A percentile compares a stretch with the other conserved stretches of the same genome.
Evolutionary conservation across 352 stramenopile species (phyloP).

Genomic region (Pythium plurisporium): DNA sequence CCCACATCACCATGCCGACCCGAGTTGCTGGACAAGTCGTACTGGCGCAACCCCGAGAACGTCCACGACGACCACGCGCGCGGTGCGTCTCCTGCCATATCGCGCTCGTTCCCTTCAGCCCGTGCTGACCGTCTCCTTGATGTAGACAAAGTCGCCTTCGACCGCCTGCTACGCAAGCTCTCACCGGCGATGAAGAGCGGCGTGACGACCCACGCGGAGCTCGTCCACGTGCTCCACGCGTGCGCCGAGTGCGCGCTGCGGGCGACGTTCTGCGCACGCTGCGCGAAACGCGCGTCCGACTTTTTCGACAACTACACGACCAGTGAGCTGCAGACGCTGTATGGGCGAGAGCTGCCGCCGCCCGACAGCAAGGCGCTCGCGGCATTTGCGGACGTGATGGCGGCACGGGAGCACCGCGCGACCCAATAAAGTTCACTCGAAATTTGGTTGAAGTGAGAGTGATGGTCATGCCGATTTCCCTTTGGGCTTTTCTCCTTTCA

Average conservation of each 20-base stretch:
- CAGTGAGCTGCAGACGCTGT: conserved; percentile 47
- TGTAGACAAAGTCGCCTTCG: conserved; percentile 50
- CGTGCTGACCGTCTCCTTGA: conserved; percentile 4
- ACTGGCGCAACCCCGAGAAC: conserved; percentile 34
- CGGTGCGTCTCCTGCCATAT: conserved; percentile 18
- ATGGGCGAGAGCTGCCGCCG: conserved; percentile 47
- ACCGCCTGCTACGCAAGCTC: conserved; percentile 57
- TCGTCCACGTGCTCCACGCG: conserved; percentile 51
- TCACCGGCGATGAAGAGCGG: conserved; percentile 57
- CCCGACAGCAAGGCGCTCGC: conserved; percentile 42
- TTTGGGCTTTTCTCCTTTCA: neutral
- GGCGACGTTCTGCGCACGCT: conserved; percentile 47
- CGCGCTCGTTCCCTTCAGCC: neutral
- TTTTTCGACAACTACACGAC: conserved; percentile 59
- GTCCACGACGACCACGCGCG: conserved; percentile 31
- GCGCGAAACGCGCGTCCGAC: conserved; percentile 43
- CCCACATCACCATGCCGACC: neutral
- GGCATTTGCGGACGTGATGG: conserved; percentile 35
- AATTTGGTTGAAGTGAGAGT: conserved; percentile 26
- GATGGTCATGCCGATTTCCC: conserved; percentile 14
- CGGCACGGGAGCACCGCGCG: conserved; percentile 33
- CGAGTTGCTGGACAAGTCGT: conserved; percentile 21
- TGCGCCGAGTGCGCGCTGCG: conserved; percentile 53
- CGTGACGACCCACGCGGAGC: conserved; percentile 45
- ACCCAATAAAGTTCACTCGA: conserved; percentile 13